phyloP scores from a whole-genome alignment of 129 eudicot genomes.

The Apium graveolens region DNA sequence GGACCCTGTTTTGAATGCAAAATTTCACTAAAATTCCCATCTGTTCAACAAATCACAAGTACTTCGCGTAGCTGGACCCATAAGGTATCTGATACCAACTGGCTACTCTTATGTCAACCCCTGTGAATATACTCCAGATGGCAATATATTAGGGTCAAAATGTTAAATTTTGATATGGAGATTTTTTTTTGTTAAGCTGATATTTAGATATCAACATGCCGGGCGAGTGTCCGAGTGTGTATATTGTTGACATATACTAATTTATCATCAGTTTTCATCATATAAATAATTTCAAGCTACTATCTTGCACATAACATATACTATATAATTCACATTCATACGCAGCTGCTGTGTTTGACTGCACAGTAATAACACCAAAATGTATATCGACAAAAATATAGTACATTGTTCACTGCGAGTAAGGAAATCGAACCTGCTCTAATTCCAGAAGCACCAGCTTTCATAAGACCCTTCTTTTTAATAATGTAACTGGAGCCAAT shows the following conservation, averaged over 20 bases:
- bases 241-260: background rate
- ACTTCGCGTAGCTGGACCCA: background rate
- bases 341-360: background rate
- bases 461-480: slow-evolving; percentile 81
- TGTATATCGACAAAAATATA: background rate
- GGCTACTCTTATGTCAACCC: background rate
- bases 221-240: background rate
- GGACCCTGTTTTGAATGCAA: background rate
- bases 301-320: background rate
- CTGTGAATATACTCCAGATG: background rate
- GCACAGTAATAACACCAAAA: background rate
- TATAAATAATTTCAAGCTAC: background rate
- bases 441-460: slow-evolving; percentile 55
- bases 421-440: slow-evolving; percentile 60
- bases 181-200: too few relatives aligned
- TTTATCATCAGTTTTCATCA: background rate
- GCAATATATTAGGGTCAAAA: background rate
- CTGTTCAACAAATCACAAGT: background rate
- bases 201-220: background rate
- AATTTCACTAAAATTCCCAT: background rate
- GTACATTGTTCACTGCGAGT: background rate
- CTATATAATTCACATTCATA: background rate
- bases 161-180: too few relatives aligned
- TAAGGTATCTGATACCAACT: background rate
- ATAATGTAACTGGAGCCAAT: slow-evolving; percentile 82